A percentile compares a stretch with the other conserved stretches of the same genome.
These are phyloP conservation scores for Scutellaria minor DNA, from an alignment of 257 asterid genomes.

Conservation along the genomic window DNA sequence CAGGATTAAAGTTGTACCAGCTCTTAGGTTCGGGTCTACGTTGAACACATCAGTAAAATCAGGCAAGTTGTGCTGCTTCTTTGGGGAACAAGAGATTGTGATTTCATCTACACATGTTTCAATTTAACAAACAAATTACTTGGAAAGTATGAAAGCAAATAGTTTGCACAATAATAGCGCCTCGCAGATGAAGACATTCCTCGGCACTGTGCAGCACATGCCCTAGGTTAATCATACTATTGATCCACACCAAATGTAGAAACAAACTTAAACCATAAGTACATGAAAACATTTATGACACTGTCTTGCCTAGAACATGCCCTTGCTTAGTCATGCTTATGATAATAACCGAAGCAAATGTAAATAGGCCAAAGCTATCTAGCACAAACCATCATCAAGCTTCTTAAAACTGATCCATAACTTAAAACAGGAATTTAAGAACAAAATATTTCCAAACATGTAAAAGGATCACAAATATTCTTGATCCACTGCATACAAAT, in stretches of 20 bases:
- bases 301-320: neutral
- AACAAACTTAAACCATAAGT: no score
- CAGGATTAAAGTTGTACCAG: conserved; percentile 31
- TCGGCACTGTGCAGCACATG: conserved; percentile 1
- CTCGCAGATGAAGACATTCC: conserved; percentile 17
- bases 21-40: conserved; percentile 32
- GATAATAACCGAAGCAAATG: neutral
- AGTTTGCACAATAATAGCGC: conserved; percentile 13
- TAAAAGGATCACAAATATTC: conserved; percentile 4
- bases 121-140: conserved; percentile 25
- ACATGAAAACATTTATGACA: no score
- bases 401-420: conserved; percentile 21
- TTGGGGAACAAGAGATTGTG: conserved; percentile 40
- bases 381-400: conserved; percentile 21
- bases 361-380: conserved; percentile 4
- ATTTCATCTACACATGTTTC: conserved; percentile 29
- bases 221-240: neutral
- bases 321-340: neutral
- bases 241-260: no score
- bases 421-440: neutral
- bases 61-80: conserved; percentile 38
- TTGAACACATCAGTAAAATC: conserved; percentile 27
- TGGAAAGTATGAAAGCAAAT: conserved; percentile 18
- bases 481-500: neutral
- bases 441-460: neutral